Evolutionary conservation across 495 filamentous ascomycete species (phyloP), one percentile per base, ranked within the genome.

Genomic region (Aspergillus taichungensis): DNA sequence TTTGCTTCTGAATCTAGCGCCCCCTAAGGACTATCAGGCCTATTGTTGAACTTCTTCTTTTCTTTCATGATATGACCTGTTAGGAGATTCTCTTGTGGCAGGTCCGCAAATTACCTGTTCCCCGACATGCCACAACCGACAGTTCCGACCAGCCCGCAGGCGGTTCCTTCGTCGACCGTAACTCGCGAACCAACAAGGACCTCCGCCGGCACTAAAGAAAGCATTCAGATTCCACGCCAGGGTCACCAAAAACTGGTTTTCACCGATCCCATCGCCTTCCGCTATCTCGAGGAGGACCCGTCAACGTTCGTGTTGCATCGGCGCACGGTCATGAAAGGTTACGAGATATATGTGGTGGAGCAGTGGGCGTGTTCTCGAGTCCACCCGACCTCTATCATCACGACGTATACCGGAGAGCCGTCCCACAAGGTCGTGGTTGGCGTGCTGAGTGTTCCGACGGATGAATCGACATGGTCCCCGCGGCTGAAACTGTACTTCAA

Each of bases 321-420:
- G 28, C 77, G 79, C 37, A 65, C 68, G 38, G 66, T 71, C 29
- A 75, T 98, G 13, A 63, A 79, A 38, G 94, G 94, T 46, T 97
- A 96, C 60, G 90, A 96, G 59, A 68, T 91, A 40, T 97, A 97
- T 66, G 64, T 97, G 31, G 89, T 98, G 45, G 92, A 97, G 62
- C 92, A 98, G 77, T 98, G 92, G 94, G 88, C 87, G 8, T 95
- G 88, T 61, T 95, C 90, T 6, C 80, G 92, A 43, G 73, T 78
- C 29, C 85, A 95, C 53, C 92, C 91, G 6, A 95, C 90, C 24
- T 87, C 92, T 50, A 78, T 94, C 27, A 95, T 98, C 48, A 84
- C 84, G 13, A 95, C 91, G 5, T 97, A 92, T 61, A 96, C 94
- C 0, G 94, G 92, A 12, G 85, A 95, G 53, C 72, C 78, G 8